phyloP scores from a whole-genome alignment of 2,329 filamentous ascomycete species.

The Tolypocladium nubicola region DNA sequence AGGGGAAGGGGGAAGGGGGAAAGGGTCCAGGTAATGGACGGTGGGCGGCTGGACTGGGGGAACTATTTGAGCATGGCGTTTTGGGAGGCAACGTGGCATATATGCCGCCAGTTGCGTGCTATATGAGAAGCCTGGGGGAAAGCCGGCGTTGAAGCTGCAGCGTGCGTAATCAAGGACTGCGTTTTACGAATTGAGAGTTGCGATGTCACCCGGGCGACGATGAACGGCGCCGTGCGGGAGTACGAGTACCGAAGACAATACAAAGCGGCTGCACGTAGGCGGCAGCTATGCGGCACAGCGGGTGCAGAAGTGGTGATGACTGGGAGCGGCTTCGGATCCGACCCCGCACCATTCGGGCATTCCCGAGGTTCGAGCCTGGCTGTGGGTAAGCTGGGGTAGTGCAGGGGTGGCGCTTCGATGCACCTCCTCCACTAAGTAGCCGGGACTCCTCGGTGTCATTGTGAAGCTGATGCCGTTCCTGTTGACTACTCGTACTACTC shows the following conservation, averaged over 20 bases:
- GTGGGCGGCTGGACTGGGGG: background rate
- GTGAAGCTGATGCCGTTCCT: background rate
- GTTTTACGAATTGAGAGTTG: background rate
- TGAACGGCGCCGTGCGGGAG: background rate
- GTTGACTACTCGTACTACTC: too few species aligned
- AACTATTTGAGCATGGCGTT: constrained; percentile 6
- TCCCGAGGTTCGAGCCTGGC: background rate
- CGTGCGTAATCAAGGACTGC: background rate
- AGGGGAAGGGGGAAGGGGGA: background rate
- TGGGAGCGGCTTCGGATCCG: background rate
- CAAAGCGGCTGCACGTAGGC: too few species aligned
- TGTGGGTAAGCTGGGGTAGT: background rate
- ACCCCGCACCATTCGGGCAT: background rate
- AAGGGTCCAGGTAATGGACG: background rate
- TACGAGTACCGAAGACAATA: background rate
- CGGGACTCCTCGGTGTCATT: background rate
- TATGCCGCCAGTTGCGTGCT: background rate
- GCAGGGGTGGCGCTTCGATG: background rate
- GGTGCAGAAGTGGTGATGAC: background rate
- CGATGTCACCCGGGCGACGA: background rate
- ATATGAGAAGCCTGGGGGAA: background rate
- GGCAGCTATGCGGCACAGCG: too few species aligned
- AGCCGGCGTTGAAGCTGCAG: background rate
- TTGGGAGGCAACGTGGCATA: background rate
- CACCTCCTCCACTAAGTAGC: background rate